These are phyloP conservation scores for Mortierella claussenii DNA, from an alignment of 192 early-diverging fungal genomes.

Conservation along the genomic window DNA sequence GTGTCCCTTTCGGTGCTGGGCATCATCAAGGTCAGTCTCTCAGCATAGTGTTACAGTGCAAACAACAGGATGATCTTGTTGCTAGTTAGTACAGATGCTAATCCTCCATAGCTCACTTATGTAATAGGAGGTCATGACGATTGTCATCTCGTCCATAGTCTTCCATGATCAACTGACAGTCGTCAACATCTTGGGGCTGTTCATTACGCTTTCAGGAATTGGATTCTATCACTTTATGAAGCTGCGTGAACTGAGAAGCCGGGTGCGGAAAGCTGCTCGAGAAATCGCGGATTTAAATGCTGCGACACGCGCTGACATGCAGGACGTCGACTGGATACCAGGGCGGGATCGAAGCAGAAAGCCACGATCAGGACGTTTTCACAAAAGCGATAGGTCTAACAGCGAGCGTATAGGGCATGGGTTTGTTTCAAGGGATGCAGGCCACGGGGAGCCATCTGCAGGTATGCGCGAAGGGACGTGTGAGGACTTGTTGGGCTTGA, in stretches of 20 bases:
- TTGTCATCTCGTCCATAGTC: conserved; percentile 74
- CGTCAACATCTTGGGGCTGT: conserved; percentile 79
- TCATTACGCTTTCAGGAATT: conserved; percentile 87
- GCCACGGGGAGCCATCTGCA: no score
- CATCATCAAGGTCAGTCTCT: conserved; percentile 68
- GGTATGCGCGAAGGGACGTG: no score
- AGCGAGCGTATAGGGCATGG: no score
- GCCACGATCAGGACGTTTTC: background rate
- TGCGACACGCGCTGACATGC: background rate
- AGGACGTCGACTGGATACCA: background rate
- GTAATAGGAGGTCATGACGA: conserved; percentile 86
- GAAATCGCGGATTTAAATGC: conserved; percentile 25
- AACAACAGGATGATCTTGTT: no score
- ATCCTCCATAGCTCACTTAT: no score
- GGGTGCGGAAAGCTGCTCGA: conserved; percentile 9
- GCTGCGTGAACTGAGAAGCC: conserved; percentile 53
- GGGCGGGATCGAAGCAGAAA: background rate
- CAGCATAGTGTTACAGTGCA: no score
- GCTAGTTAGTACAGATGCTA: no score
- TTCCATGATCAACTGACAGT: conserved; percentile 86
- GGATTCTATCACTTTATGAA: conserved; percentile 80
- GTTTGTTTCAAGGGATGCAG: no score
- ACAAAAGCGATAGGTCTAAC: no score
- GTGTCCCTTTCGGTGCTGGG: conserved; percentile 90
- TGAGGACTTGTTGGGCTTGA: no score